Evolutionary conservation across 768 basidiomycete species (phyloP).

Genomic region (Naganishia antarctica): DNA sequence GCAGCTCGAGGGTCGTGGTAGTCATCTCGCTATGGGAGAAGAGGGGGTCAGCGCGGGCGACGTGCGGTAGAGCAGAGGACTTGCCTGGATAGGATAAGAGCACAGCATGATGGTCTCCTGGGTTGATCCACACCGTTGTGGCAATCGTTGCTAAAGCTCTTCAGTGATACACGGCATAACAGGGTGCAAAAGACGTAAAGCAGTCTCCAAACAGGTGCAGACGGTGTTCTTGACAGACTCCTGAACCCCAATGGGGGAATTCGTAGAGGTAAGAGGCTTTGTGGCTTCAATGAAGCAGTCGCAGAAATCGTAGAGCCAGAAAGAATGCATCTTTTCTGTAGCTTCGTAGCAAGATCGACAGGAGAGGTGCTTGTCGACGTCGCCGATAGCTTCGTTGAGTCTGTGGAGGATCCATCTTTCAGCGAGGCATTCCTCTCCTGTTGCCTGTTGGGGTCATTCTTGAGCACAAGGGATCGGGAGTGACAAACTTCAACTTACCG

Average conservation of each 20-base stretch:
- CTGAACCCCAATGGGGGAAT: conserved; percentile 57
- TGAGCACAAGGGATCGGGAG: too few relatives aligned
- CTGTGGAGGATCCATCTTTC: conserved; percentile 95
- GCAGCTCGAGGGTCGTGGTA: conserved; percentile 65
- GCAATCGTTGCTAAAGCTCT: conserved; percentile 95
- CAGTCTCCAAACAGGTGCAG: conserved; percentile 87
- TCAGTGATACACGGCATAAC: conserved; percentile 99
- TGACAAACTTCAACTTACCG: conserved; percentile 59
- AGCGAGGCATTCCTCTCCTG: conserved; percentile 82
- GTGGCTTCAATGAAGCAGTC: conserved; percentile 99
- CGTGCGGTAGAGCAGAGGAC: too few relatives aligned
- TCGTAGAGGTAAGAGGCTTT: conserved; percentile 91
- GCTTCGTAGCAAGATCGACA: conserved; percentile 90
- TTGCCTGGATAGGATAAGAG: conserved; percentile 70
- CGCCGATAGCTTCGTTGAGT: conserved; percentile 70
- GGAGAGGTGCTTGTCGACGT: conserved; percentile 68
- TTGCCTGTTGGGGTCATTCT: conserved; percentile 64
- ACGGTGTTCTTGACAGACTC: conserved; percentile 90
- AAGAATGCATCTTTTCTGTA: conserved; percentile 76
- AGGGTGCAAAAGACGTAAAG: conserved; percentile 86
- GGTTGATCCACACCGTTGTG: conserved; percentile 73
- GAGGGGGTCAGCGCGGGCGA: background rate
- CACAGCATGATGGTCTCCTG: conserved; percentile 88
- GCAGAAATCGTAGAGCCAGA: conserved; percentile 98
- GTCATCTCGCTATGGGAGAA: conserved; percentile 32